A percentile compares a stretch with the other conserved stretches of the same genome.
phyloP scores from a whole-genome alignment of 2,329 filamentous ascomycete genomes.

The Colletotrichum sojae region DNA sequence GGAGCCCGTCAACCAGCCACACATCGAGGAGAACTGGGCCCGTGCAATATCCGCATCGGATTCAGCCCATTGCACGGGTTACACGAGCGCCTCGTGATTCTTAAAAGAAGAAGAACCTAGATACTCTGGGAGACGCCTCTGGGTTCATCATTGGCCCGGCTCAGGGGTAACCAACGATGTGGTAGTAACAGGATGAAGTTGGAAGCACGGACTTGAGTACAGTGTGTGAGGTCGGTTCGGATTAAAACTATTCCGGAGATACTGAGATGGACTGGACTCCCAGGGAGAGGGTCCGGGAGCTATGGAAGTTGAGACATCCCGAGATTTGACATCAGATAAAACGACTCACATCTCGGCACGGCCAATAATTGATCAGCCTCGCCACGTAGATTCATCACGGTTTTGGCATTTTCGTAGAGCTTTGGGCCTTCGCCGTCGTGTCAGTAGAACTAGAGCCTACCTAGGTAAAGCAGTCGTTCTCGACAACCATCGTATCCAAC shows the following conservation, averaged over 20 bases:
- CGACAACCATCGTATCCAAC: background rate
- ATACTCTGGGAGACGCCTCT: background rate
- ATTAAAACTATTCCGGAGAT: slow-evolving; percentile 8
- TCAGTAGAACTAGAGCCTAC: too few species aligned
- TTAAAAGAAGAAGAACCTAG: background rate
- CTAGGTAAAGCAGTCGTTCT: too few species aligned
- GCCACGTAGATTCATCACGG: too few species aligned
- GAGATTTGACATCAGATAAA: too few species aligned
- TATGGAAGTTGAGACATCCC: too few species aligned
- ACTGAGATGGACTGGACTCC: background rate
- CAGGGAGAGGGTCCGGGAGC: too few species aligned
- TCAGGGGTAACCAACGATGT: background rate
- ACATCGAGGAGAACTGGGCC: background rate
- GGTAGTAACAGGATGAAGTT: background rate
- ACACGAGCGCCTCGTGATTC: background rate
- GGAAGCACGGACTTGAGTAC: background rate
- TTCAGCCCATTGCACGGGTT: slow-evolving; percentile 11
- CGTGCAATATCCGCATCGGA: background rate
- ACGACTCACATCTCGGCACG: too few species aligned
- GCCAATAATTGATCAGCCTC: too few species aligned
- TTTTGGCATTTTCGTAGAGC: too few species aligned
- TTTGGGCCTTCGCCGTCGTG: too few species aligned
- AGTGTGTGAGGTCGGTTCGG: slow-evolving; percentile 19
- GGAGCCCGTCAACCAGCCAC: slow-evolving; percentile 4
- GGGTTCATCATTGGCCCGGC: background rate